These are phyloP conservation scores for Cucurbita maxima DNA, from an alignment of 306 rosid genomes.

Conservation along the genomic window DNA sequence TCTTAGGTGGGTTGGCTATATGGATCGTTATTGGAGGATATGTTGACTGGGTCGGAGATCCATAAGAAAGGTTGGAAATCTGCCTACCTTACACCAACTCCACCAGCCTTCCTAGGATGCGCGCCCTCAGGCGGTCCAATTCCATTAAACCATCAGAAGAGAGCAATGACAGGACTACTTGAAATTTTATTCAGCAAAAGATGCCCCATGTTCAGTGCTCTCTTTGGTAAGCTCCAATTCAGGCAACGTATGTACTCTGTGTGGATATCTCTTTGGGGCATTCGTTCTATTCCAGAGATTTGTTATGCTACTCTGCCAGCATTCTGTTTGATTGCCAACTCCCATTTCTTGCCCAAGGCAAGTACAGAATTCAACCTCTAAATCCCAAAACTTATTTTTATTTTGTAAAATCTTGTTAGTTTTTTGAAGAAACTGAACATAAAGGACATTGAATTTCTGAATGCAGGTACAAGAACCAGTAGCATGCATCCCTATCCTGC, in stretches of 20 bases:
- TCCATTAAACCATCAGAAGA: conserved; percentile 42
- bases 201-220: conserved; percentile 26
- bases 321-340: conserved; percentile 39
- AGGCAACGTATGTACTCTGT: conserved; percentile 32
- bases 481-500: conserved; percentile 12
- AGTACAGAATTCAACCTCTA: not conserved
- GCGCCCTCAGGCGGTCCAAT: conserved; percentile 37
- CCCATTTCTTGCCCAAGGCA: conserved; percentile 57
- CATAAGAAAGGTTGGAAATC: conserved; percentile 18
- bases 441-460: not conserved
- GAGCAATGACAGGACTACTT: conserved; percentile 51
- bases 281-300: conserved; percentile 22
- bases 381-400: not conserved
- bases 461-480: conserved; percentile 23
- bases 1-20: conserved; percentile 24
- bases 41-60: conserved; percentile 17
- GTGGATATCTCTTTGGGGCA: conserved; percentile 28
- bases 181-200: conserved; percentile 36
- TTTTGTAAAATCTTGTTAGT: no score
- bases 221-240: conserved; percentile 27
- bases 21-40: conserved; percentile 19
- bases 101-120: conserved; percentile 39
- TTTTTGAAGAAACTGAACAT: not conserved
- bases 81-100: conserved; percentile 12
- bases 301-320: conserved; percentile 36